A percentile compares a stretch with the other conserved stretches of the same genome.
phyloP scores from a whole-genome alignment of 495 filamentous ascomycete genomes.

The Cenococcum geophilum region DNA sequence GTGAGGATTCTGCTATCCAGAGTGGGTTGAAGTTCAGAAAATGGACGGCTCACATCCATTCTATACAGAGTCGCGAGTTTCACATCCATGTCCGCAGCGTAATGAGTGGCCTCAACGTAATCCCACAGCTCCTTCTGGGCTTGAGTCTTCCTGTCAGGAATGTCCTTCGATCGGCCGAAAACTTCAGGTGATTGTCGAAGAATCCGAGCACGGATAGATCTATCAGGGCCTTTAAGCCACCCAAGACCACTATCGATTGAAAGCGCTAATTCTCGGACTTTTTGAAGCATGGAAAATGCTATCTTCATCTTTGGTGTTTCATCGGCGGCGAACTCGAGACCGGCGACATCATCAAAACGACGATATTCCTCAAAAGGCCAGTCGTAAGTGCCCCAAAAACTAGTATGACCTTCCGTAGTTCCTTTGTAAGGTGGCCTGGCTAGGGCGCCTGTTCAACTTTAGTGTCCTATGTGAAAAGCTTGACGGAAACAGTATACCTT shows the following conservation, averaged over 20 bases:
- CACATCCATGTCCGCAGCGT: constrained; percentile 9
- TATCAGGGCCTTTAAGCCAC: constrained; percentile 47
- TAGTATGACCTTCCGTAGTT: constrained; percentile 37
- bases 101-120: constrained; percentile 26
- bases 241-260: constrained; percentile 53
- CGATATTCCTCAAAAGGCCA: constrained; percentile 49
- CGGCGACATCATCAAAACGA: constrained; percentile 45
- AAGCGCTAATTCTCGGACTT: constrained; percentile 47
- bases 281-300: constrained; percentile 42
- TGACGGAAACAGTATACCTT: constrained; percentile 20
- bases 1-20: neutral
- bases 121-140: constrained; percentile 33
- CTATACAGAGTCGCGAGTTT: constrained; percentile 29
- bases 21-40: constrained; percentile 1
- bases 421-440: constrained; percentile 40
- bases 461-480: neutral
- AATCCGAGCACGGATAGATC: constrained; percentile 30
- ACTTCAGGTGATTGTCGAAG: constrained; percentile 30
- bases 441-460: constrained; percentile 24
- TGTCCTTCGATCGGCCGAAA: constrained; percentile 27
- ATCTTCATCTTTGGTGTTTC: constrained; percentile 46
- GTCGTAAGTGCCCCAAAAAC: constrained; percentile 49
- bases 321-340: constrained; percentile 49
- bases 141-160: constrained; percentile 29
- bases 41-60: neutral